Conservation (phyloP, 495 filamentous ascomycete genomes). For the Neurospora sp. region DNA sequence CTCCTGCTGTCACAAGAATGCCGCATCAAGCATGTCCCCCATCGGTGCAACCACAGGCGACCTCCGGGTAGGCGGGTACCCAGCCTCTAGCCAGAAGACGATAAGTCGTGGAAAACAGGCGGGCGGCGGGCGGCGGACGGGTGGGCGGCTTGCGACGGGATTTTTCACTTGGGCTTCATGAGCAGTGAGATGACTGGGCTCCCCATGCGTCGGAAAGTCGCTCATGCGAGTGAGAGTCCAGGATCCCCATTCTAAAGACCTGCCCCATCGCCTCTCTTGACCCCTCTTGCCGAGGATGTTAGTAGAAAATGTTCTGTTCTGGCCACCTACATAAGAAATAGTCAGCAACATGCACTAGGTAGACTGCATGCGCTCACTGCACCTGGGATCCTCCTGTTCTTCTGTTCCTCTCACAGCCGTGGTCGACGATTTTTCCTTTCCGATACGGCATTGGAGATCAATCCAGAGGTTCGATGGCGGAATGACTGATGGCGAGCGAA, state of each 20-base stretch:
- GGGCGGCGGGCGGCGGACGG: constrained; percentile 6
- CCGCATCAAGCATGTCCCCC: constrained; percentile 3
- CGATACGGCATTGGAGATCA: background rate
- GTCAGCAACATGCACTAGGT: background rate
- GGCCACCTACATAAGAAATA: background rate
- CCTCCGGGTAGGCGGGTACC: background rate
- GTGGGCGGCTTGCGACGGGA: constrained; percentile 11
- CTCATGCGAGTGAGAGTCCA: background rate
- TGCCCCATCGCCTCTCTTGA: background rate
- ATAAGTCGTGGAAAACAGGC: background rate
- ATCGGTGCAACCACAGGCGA: constrained; percentile 11
- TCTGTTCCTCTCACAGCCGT: background rate
- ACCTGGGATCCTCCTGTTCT: background rate
- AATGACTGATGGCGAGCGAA: background rate
- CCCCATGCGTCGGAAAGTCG: background rate
- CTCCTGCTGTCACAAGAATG: constrained; percentile 3
- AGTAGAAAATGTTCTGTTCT: background rate
- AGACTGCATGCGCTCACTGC: background rate
- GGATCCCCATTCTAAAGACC: background rate
- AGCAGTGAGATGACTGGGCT: background rate
- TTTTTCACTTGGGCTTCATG: background rate
- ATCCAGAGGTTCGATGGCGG: background rate
- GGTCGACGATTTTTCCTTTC: background rate
- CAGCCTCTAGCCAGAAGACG: background rate
- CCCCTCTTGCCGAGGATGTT: background rate